Evolutionary conservation across 805 yeast species (phyloP), one percentile per base, ranked within the genome.

Genomic region (Cyberlindnera maclurae): DNA sequence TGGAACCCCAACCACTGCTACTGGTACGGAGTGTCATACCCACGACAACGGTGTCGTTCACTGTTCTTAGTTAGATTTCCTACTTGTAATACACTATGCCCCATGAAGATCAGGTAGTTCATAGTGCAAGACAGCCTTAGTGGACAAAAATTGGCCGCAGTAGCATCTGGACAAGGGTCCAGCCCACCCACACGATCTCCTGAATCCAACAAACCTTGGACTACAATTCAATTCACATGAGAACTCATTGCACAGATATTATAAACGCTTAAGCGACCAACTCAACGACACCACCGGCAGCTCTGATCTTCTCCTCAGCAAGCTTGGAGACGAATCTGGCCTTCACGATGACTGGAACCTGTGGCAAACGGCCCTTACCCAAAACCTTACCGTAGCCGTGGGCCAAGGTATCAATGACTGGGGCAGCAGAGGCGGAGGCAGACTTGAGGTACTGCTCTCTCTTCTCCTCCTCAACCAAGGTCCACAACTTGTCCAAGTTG

Each of bases 211-310:
- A 20, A 20, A 20, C 8, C 24, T 20, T 8, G 8, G 8, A 20
- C 33, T 31, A 31, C 33, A 18, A 9, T 10, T 11, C 20, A 8
- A 31, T 20, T 26, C 24, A 34, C 39, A 37, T 37, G 39, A 37
- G 22, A 36, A 30, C 16, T 37, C 39, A 37, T 37, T 37, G 34
- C 31, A 37, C 39, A 37, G 29, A 26, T 31, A 29, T 31, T 11
- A 15, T 22, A 10, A 29, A 38, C 38, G 41, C 41, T 83, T 87
- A 93, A 74, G 98, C 99, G 70, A 93, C 74, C 69, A 93, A 85
- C 80, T 93, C 98, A 71, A 93, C 94, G 68, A 85, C 98, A 85
- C 99, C 99, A 77, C 99, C 99, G 68, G 82, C 99, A 68, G 95
- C 97, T 81, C 85, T 87, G 80, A 93, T 93, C 82, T 90, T 93